A percentile compares a stretch with the other conserved stretches of the same genome.
These are phyloP conservation scores for Fusarium hostae DNA, from an alignment of 2,329 filamentous ascomycete genomes.

Conservation along the genomic window DNA sequence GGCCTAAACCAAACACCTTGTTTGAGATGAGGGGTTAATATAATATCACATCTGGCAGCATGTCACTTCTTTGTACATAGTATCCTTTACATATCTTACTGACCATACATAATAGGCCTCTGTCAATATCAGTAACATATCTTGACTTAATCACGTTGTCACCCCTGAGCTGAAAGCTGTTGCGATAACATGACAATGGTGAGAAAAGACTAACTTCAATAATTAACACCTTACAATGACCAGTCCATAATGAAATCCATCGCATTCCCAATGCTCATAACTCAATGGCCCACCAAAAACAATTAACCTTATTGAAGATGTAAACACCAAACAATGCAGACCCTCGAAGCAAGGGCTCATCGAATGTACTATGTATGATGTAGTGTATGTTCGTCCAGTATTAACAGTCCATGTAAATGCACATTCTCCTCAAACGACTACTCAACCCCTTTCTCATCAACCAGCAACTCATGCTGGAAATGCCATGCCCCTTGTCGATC, in stretches of 20 bases:
- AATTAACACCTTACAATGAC: constrained; percentile 22
- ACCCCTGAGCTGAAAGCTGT: neutral
- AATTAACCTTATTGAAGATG: constrained; percentile 8
- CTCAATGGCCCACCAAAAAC: neutral
- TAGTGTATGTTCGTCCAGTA: constrained; percentile 35
- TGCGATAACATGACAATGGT: neutral
- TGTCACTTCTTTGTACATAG: constrained; percentile 35
- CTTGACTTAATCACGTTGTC: neutral
- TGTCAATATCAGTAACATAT: constrained; percentile 28
- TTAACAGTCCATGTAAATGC: constrained; percentile 21
- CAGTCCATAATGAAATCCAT: constrained; percentile 4
- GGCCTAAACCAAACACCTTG: constrained; percentile 48
- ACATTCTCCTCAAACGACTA: neutral
- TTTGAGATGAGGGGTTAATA: neutral
- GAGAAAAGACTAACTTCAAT: neutral
- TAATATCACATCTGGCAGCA: constrained; percentile 1
- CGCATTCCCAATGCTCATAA: constrained; percentile 6
- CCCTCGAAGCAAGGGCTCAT: constrained; percentile 3
- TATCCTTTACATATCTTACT: constrained; percentile 8
- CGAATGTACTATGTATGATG: constrained; percentile 22
- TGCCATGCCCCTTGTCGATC: constrained; percentile 50
- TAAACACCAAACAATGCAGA: constrained; percentile 21
- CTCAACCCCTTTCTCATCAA: neutral
- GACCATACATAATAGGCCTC: neutral
- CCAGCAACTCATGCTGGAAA: constrained; percentile 36